Conservation (phyloP, 495 filamentous ascomycete species). For the Cairneyella variabilis region DNA sequence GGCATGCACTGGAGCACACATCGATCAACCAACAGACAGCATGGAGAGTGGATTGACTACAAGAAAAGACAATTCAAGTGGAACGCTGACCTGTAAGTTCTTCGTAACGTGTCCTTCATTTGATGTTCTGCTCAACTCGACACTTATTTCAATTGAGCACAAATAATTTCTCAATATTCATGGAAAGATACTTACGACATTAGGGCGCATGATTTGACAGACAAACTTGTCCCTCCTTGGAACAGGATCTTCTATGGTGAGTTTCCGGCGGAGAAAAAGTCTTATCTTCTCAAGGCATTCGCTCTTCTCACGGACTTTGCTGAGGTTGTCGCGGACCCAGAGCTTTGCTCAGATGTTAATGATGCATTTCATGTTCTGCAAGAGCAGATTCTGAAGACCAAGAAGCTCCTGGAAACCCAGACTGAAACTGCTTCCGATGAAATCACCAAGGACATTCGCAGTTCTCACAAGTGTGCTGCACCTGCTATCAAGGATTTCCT, state of each 20-base stretch:
- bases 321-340: not conserved
- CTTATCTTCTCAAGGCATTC: not conserved
- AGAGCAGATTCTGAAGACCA: not conserved
- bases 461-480: not conserved
- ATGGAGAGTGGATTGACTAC: conserved; percentile 1
- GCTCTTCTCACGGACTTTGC: conserved; percentile 4
- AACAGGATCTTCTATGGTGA: not conserved
- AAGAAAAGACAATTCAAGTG: conserved; percentile 6
- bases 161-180: not conserved
- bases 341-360: not conserved
- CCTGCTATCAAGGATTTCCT: conserved; percentile 4
- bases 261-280: not conserved
- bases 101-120: not conserved
- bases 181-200: not conserved
- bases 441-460: not conserved
- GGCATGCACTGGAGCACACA: conserved; percentile 9
- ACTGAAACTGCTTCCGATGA: not conserved
- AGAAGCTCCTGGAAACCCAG: not conserved
- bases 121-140: not conserved
- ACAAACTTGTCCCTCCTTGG: not conserved
- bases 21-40: not conserved
- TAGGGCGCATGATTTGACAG: not conserved
- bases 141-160: not conserved
- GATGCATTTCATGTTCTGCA: not conserved
- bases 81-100: conserved; percentile 14